A percentile compares a stretch with the other conserved stretches of the same genome.
phyloP scores from a whole-genome alignment of 2,329 filamentous ascomycete species.

The Fusarium sp. region DNA sequence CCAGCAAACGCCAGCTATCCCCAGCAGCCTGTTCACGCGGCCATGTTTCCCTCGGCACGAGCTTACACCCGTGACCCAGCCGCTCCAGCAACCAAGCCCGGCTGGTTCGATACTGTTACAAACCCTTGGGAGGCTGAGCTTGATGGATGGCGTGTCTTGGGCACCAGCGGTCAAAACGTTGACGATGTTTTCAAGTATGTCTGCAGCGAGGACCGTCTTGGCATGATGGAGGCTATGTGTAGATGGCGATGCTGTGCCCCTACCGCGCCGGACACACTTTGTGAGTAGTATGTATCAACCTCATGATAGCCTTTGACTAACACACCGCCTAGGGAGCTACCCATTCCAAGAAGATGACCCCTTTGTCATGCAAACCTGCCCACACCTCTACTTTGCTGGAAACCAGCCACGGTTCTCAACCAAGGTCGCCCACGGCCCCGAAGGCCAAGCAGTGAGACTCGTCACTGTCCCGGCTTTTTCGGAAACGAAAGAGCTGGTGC shows the following conservation, averaged over 20 bases:
- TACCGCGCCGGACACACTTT: conserved; percentile 94
- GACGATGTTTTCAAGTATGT: conserved; percentile 95
- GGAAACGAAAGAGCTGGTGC: conserved; percentile 78
- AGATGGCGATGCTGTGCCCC: conserved; percentile 91
- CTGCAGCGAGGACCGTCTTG: conserved; percentile 76
- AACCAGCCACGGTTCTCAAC: conserved; percentile 84
- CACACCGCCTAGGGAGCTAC: conserved; percentile 75
- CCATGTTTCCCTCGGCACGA: conserved; percentile 84
- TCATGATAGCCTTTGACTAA: conserved; percentile 20
- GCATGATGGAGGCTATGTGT: conserved; percentile 94
- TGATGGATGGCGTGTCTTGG: conserved; percentile 87
- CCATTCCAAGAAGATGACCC: conserved; percentile 95
- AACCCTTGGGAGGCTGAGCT: conserved; percentile 94
- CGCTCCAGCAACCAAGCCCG: conserved; percentile 54
- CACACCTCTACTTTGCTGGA: conserved; percentile 90
- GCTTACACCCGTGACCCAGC: conserved; percentile 67
- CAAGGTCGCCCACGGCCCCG: conserved; percentile 70
- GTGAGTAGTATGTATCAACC: conserved; percentile 61
- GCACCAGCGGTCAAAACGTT: conserved; percentile 89
- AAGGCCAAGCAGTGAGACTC: conserved; percentile 77
- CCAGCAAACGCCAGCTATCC: conserved; percentile 90
- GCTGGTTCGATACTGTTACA: conserved; percentile 88
- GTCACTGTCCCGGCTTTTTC: conserved; percentile 86
- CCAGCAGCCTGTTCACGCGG: conserved; percentile 91
- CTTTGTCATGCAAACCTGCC: conserved; percentile 84